A percentile compares a stretch with the other conserved stretches of the same genome.
phyloP scores from a whole-genome alignment of 2,329 filamentous ascomycete genomes.

The Sporothrix brunneoviolacea region DNA sequence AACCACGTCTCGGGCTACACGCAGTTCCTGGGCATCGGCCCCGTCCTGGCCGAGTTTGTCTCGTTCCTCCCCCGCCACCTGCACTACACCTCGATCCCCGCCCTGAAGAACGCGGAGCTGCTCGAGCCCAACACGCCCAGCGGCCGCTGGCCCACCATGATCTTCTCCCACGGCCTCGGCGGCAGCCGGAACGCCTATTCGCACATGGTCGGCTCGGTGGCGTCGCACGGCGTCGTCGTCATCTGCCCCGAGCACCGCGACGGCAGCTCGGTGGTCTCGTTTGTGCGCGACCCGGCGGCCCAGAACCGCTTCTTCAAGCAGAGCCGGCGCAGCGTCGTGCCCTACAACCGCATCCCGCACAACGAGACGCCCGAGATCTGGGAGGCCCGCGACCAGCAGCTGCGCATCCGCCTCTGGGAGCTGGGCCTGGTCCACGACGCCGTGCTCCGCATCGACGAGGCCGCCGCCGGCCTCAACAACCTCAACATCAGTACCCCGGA shows the following conservation, averaged over 20 bases:
- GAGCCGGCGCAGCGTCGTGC: slow-evolving; percentile 31
- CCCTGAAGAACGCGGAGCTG: slow-evolving; percentile 62
- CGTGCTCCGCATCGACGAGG: slow-evolving; percentile 58
- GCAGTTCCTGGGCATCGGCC: slow-evolving; percentile 63
- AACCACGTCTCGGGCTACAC: slow-evolving; percentile 70
- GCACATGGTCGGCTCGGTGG: slow-evolving; percentile 70
- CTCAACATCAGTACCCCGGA: slow-evolving; percentile 43
- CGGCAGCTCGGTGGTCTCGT: slow-evolving; percentile 68
- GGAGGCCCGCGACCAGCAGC: slow-evolving; percentile 60
- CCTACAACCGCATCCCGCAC: slow-evolving; percentile 53
- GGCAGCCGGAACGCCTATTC: slow-evolving; percentile 80
- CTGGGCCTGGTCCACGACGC: slow-evolving; percentile 64
- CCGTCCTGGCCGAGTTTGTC: slow-evolving; percentile 49
- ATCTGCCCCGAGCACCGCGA: slow-evolving; percentile 79
- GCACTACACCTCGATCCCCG: slow-evolving; percentile 67
- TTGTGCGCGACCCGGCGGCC: slow-evolving; percentile 57
- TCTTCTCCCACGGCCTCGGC: slow-evolving; percentile 82
- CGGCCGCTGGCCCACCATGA: slow-evolving; percentile 67
- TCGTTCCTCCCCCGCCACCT: slow-evolving; percentile 66
- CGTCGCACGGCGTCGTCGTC: slow-evolving; percentile 74
- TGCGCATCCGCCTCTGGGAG: slow-evolving; percentile 74
- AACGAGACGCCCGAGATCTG: slow-evolving; percentile 59
- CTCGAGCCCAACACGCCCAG: slow-evolving; percentile 41
- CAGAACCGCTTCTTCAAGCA: slow-evolving; percentile 31
- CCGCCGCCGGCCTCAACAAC: slow-evolving; percentile 40